These are phyloP conservation scores for Toxicodendron radicans DNA, from an alignment of 345 rosid genomes.

Conservation along the genomic window DNA sequence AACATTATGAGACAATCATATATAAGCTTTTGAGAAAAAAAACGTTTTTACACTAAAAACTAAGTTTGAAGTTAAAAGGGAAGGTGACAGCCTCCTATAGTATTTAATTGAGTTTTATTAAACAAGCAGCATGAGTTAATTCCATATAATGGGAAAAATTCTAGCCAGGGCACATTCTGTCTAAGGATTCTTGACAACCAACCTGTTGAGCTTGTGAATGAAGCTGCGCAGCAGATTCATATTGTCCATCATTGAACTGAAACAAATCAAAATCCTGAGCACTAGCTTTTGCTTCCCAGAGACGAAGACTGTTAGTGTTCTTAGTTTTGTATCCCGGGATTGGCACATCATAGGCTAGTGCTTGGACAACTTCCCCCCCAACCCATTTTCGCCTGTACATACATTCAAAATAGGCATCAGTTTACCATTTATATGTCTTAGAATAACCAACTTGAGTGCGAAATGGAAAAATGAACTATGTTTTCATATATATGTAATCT, in stretches of 20 bases:
- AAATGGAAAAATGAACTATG: background rate
- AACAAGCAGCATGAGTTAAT: background rate
- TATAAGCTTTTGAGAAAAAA: background rate
- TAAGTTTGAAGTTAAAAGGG: constrained; percentile 3
- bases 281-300: constrained; percentile 94
- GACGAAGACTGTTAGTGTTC: constrained; percentile 95
- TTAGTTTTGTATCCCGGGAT: constrained; percentile 93
- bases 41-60: background rate
- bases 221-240: constrained; percentile 84
- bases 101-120: background rate
- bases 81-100: background rate
- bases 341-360: constrained; percentile 94
- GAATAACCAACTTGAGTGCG: constrained; percentile 10
- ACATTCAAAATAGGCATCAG: constrained; percentile 21
- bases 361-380: constrained; percentile 85
- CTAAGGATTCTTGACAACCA: constrained; percentile 6
- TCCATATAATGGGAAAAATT: background rate
- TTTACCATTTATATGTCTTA: constrained; percentile 2
- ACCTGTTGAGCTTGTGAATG: constrained; percentile 89
- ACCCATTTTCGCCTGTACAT: constrained; percentile 76
- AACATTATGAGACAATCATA: background rate
- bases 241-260: constrained; percentile 93
- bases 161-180: background rate
- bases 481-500: background rate
- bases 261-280: constrained; percentile 77